Base-by-base conservation (phyloP, 1,139 yeast species). In the Protomyces inundatus region DNA sequence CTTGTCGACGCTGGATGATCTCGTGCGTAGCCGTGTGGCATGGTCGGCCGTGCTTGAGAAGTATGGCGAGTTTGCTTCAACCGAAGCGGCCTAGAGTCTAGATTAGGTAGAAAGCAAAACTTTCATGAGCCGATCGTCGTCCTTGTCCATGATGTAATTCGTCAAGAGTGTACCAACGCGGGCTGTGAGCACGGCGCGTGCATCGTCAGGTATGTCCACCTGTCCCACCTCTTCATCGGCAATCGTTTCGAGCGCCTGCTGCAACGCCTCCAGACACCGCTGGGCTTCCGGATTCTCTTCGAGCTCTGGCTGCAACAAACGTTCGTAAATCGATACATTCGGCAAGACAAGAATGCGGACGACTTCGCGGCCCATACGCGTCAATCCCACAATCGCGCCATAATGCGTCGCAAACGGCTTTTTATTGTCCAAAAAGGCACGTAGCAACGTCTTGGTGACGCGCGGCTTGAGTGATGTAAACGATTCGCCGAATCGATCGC, bases 391-490 rank as follows among this genome's bases (percentile, higher is more conserved):
- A 55, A 95, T 82, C 3, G 98, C 88, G 52, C 99, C 99, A 71
- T 88, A 93, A 69, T 90, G 90, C 0, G 98, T 90, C 1, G 97
- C 96, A 10, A 87, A 82, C 0, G 93, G 93, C 70, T 90, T 82
- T 4, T 85, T 79, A 16, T 83, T 79, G 69, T 93, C 97, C 75
- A 95, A 80, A 69, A 95, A 88, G 0, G 97, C 97, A 70, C 96
- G 85, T 65, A 95, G 79, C 66, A 95, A 79, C 0, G 98, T 95
- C 74, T 98, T 82, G 1, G 98, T 90, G 4, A 93, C 95, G 68
- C 98, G 82, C 39, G 98, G 98, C 71, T 90, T 88, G 70, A 95
- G 81, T 0, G 97, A 88, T 36, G 95, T 87, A 74, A 91, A 91
- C 1, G 95, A 84, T 52, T 89, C 86, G 48, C 96, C 96, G 74